phyloP scores from a whole-genome alignment of 371 early-diverging fungal genomes.

The Capniomyces stellatus region DNA sequence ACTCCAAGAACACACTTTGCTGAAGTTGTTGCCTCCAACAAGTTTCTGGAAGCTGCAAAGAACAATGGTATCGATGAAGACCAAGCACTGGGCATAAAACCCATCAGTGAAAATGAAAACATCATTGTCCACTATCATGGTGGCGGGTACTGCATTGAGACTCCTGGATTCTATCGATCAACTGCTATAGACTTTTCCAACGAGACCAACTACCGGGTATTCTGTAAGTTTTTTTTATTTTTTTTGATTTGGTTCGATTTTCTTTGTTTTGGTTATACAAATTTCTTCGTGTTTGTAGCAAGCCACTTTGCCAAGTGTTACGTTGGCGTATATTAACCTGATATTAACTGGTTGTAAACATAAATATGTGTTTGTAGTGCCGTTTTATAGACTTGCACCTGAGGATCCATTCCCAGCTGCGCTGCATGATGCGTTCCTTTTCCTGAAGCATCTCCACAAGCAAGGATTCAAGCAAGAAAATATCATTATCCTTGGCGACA shows the following conservation, averaged over 20 bases:
- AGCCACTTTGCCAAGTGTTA: no score
- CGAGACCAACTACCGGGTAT: not conserved
- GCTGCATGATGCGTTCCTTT: conserved; percentile 55
- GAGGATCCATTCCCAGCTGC: conserved; percentile 66
- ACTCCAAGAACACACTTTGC: not conserved
- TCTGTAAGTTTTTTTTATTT: not conserved
- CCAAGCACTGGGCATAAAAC: not conserved
- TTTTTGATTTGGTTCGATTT: not conserved
- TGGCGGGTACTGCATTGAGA: conserved; percentile 38
- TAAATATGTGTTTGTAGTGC: no score
- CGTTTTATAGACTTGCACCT: conserved; percentile 68
- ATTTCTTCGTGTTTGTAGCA: no score
- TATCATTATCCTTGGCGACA: conserved; percentile 63
- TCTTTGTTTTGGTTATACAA: no score
- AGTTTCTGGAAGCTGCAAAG: not conserved
- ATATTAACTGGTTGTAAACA: no score
- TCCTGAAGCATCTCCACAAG: conserved; percentile 46
- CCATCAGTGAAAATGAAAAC: conserved; percentile 5
- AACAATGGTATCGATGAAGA: not conserved
- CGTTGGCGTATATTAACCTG: no score
- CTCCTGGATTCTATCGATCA: conserved; percentile 20
- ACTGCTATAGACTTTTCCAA: conserved; percentile 4
- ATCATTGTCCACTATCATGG: conserved; percentile 44
- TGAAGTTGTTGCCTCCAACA: not conserved
- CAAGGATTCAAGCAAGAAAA: conserved; percentile 32